Conservation (phyloP, 1,139 yeast species). For the Hyphopichia khmerensis region DNA sequence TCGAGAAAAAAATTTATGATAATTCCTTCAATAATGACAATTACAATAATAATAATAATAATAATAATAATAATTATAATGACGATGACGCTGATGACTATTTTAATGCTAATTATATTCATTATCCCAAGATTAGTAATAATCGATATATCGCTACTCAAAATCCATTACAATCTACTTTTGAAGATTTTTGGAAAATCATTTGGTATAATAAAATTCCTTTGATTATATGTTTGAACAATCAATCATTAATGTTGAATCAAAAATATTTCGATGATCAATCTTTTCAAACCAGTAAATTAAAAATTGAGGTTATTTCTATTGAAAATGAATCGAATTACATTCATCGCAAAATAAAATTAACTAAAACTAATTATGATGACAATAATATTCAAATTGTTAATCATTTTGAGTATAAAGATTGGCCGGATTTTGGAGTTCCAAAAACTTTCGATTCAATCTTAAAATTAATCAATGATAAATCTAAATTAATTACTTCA, state of each 20-base stretch:
- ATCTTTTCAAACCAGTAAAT: constrained; percentile 10
- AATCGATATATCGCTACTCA: constrained; percentile 43
- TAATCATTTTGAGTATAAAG: constrained; percentile 65
- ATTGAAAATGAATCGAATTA: constrained; percentile 10
- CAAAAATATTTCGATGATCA: constrained; percentile 23
- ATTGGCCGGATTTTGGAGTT: constrained; percentile 84
- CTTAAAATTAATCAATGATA: constrained; percentile 50
- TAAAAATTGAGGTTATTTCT: constrained; percentile 13
- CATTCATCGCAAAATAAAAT: constrained; percentile 21
- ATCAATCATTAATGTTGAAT: constrained; percentile 18
- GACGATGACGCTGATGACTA: constrained; percentile 37
- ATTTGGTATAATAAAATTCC: constrained; percentile 57
- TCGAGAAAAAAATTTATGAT: background rate
- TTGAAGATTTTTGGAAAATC: constrained; percentile 44
- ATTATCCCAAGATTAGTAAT: constrained; percentile 18
- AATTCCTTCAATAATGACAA: too few relatives aligned
- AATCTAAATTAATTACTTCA: constrained; percentile 33
- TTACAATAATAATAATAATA: too few relatives aligned
- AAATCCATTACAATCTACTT: constrained; percentile 40
- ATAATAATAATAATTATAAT: too few relatives aligned
- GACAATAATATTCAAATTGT: constrained; percentile 23
- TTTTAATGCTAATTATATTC: constrained; percentile 43
- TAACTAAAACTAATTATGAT: constrained; percentile 4
- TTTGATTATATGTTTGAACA: constrained; percentile 69
- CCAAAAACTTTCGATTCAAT: constrained; percentile 56